These are phyloP conservation scores for Penicillium pulvis DNA, from an alignment of 495 filamentous ascomycete genomes.

Conservation along the genomic window DNA sequence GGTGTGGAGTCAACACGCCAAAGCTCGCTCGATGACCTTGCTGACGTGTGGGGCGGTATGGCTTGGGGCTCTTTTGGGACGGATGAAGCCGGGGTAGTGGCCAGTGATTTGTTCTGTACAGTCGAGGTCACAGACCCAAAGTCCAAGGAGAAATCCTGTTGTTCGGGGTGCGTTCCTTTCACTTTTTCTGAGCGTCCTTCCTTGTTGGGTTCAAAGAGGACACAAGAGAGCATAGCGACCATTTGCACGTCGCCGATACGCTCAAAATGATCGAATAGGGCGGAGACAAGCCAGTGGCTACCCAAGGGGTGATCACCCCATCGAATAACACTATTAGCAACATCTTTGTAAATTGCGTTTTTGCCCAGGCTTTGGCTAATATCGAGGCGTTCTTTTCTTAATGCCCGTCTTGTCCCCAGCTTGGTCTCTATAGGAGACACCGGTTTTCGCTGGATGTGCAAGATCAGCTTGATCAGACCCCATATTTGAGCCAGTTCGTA, in stretches of 20 bases:
- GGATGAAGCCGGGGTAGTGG: slow-evolving; percentile 44
- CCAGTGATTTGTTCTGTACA: slow-evolving; percentile 35
- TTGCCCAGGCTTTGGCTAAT: slow-evolving; percentile 6
- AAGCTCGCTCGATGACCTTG: slow-evolving; percentile 40
- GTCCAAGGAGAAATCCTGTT: slow-evolving; percentile 37
- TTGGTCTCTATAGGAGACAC: slow-evolving; percentile 49
- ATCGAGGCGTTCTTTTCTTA: slow-evolving; percentile 32
- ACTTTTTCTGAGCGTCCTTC: slow-evolving; percentile 24
- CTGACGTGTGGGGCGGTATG: slow-evolving; percentile 60
- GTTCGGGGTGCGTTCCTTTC: slow-evolving; percentile 20
- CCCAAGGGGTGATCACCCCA: slow-evolving; percentile 87
- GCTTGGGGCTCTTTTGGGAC: slow-evolving; percentile 62
- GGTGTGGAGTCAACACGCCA: slow-evolving; percentile 50
- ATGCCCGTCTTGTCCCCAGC: slow-evolving; percentile 34
- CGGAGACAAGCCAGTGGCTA: slow-evolving; percentile 66
- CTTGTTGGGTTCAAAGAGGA: slow-evolving; percentile 67
- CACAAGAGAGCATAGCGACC: slow-evolving; percentile 91
- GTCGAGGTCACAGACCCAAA: slow-evolving; percentile 29
- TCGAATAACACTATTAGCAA: slow-evolving; percentile 62
- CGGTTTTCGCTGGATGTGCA: slow-evolving; percentile 70
- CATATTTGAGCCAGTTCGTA: slow-evolving; percentile 80
- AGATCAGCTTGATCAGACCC: slow-evolving; percentile 74
- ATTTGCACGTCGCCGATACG: slow-evolving; percentile 82
- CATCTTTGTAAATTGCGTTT: slow-evolving; percentile 21
- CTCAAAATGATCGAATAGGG: slow-evolving; percentile 74